Evolutionary conservation across 2,329 filamentous ascomycete species (phyloP).

Genomic region (Bimuria novae-zelandiae): DNA sequence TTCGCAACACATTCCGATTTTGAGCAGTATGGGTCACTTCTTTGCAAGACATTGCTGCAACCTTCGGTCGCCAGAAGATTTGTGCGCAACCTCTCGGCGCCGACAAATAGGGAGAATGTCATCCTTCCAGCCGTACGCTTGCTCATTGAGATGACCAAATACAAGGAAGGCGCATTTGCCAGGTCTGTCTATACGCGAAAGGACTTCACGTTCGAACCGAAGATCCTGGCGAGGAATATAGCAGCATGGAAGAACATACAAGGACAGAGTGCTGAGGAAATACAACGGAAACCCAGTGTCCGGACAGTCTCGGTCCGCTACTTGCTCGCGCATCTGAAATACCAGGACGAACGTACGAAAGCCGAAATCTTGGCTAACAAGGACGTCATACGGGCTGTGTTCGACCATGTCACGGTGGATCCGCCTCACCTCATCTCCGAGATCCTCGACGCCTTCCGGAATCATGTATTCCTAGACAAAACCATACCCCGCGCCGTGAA

Average conservation of each 20-base stretch:
- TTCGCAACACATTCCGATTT: constrained; percentile 76
- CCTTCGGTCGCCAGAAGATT: constrained; percentile 81
- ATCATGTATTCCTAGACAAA: constrained; percentile 73
- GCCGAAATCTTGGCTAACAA: constrained; percentile 80
- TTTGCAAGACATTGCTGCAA: constrained; percentile 82
- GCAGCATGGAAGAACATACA: constrained; percentile 63
- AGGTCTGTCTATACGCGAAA: constrained; percentile 77
- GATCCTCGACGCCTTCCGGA: constrained; percentile 71
- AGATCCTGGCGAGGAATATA: constrained; percentile 79
- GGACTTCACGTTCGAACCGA: constrained; percentile 71
- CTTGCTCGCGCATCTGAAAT: constrained; percentile 76
- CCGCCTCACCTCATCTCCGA: constrained; percentile 75
- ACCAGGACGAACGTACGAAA: constrained; percentile 77
- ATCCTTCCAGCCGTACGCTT: constrained; percentile 87
- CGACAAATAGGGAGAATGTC: constrained; percentile 82
- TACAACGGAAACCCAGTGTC: constrained; percentile 71
- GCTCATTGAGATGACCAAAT: constrained; percentile 79
- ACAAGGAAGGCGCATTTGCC: constrained; percentile 84
- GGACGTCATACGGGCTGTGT: constrained; percentile 69
- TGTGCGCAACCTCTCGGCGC: constrained; percentile 75
- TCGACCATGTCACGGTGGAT: constrained; percentile 78
- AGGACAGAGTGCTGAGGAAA: constrained; percentile 63
- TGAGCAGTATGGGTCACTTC: constrained; percentile 72
- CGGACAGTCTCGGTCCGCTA: constrained; percentile 83
- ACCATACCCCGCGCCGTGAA: constrained; percentile 76